Base-by-base conservation (phyloP, 139 green algal genomes). In the Coelastrella sp. region DNA sequence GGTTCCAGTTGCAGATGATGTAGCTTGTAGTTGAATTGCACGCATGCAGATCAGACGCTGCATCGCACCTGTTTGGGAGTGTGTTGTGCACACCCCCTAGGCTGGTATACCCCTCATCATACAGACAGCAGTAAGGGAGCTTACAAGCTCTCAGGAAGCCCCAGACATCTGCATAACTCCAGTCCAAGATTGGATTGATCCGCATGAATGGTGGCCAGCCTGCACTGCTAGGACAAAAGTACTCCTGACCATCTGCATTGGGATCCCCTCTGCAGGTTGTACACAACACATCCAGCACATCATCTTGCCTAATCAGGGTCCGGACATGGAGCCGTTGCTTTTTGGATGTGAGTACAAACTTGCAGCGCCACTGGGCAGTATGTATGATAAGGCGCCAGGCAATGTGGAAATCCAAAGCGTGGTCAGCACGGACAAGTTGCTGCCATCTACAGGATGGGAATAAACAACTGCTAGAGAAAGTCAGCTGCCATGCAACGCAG, bases 121-220 rank as follows among this genome's bases (percentile, higher is more conserved):
- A 99, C 8, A 99, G 95, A 15, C 15, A 87, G 93, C 97, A 99
- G 95, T 98, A 99, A 3, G 94, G 93, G 20, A 95, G 89, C 0
- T 74, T 4, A 4, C 87, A 89, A 8, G 66, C 78, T 6, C 91
- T 89, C 61, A 99, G 94, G 92, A 99, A 99, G 11, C 90, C 80
- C 98, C 98, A 99, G n/a, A 99, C 97, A 75, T 99, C 96, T 68
- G 94, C 87, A 92, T 99, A 99, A 24, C 81, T 95, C 98, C 97
- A 99, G 90, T 98, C 94, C 61, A 99, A 90, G 56, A 99, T 97
- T 56, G 97, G 97, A 93, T 99, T 99, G 56, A 99, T 94, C 11
- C 98, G 94, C 98, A 99, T 99, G 94, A 99, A 99, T 80, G 96
- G 88, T 12, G 98, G 97, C 98, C 98, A 99, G 83, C 96, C 97